A percentile compares a stretch with the other conserved stretches of the same genome.
Conservation (phyloP, 257 asterid genomes). For the Solanum sejunctum region DNA sequence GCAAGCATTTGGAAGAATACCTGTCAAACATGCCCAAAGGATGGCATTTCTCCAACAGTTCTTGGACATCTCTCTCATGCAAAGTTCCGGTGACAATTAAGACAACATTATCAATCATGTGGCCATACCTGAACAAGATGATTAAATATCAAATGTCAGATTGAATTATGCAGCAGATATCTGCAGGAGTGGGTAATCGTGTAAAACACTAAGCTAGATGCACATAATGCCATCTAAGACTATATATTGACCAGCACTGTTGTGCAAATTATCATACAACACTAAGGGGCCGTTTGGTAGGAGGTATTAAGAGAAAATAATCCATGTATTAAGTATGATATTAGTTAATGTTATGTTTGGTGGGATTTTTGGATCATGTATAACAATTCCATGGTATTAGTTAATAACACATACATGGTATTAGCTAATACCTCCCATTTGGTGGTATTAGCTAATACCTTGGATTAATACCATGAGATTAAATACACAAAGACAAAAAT, state of each 20-base stretch:
- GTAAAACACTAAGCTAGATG: not conserved
- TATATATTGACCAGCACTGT: not conserved
- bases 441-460: too few species aligned
- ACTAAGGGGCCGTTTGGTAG: not conserved
- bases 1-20: conserved; percentile 18
- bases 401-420: too few species aligned
- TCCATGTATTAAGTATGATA: too few species aligned
- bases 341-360: too few species aligned
- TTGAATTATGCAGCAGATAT: not conserved
- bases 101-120: conserved; percentile 92
- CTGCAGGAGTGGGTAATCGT: not conserved
- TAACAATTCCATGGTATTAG: too few species aligned
- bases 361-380: too few species aligned
- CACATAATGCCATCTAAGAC: not conserved
- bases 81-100: conserved; percentile 84
- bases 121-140: conserved; percentile 59
- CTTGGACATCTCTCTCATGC: conserved; percentile 96
- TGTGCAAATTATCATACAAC: not conserved
- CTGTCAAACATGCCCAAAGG: conserved; percentile 98
- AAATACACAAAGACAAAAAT: too few species aligned
- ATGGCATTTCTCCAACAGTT: conserved; percentile 87
- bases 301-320: too few species aligned
- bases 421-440: too few species aligned
- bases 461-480: too few species aligned
- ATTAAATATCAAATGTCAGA: not conserved